These are phyloP conservation scores for Hondaea fermentalgiana DNA, from an alignment of 108 stramenopile species.

Conservation along the genomic window DNA sequence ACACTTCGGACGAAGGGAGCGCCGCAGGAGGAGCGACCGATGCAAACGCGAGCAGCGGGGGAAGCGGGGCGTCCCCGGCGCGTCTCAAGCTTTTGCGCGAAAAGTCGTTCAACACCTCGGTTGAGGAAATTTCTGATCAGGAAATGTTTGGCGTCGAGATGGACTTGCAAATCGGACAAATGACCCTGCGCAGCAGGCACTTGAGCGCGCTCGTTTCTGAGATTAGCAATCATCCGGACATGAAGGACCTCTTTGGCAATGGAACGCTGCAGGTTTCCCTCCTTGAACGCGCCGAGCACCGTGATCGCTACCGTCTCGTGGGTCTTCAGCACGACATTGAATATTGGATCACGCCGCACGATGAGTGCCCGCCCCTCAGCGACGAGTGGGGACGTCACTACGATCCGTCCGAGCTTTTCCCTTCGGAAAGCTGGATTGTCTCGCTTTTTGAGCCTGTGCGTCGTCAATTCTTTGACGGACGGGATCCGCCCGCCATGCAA, in stretches of 20 bases:
- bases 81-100: neutral
- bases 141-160: slow-evolving; percentile 32
- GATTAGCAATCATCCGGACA: slow-evolving; percentile 21
- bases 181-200: slow-evolving; percentile 28
- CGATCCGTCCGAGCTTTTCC: slow-evolving; percentile 20
- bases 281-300: slow-evolving; percentile 21
- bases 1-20: no score
- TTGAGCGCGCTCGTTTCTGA: slow-evolving; percentile 12
- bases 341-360: slow-evolving; percentile 20
- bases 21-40: neutral
- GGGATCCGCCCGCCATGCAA: slow-evolving; percentile 18
- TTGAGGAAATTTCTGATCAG: slow-evolving; percentile 19
- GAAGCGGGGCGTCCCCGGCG: neutral
- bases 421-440: slow-evolving; percentile 19
- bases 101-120: slow-evolving; percentile 2
- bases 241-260: slow-evolving; percentile 26
- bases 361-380: slow-evolving; percentile 14
- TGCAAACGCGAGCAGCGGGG: neutral
- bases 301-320: slow-evolving; percentile 15
- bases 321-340: slow-evolving; percentile 31
- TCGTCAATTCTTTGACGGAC: slow-evolving; percentile 23
- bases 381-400: slow-evolving; percentile 30
- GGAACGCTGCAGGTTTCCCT: slow-evolving; percentile 25
- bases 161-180: slow-evolving; percentile 27
- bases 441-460: slow-evolving; percentile 28